A percentile compares a stretch with the other conserved stretches of the same genome.
Conservation (phyloP, 2,329 filamentous ascomycete genomes). For the Neodidymelliopsis sp. region DNA sequence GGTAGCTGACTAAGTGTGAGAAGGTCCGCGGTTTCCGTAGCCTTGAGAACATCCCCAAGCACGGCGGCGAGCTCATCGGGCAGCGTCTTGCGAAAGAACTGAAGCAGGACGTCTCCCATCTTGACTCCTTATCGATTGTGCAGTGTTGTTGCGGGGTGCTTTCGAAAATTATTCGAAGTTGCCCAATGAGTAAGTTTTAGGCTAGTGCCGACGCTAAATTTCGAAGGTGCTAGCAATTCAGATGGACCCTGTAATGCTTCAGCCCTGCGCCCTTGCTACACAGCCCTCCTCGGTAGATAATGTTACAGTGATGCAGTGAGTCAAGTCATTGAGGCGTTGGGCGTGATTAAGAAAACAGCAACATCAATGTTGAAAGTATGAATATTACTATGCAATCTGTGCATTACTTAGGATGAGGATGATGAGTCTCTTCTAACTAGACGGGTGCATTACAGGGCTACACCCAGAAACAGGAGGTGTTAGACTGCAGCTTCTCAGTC, state of each 20-base stretch:
- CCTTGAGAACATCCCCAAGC: conserved; percentile 47
- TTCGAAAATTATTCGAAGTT: conserved; percentile 29
- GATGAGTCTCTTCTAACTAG: too few species aligned
- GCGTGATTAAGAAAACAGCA: too few species aligned
- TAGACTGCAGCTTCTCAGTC: conserved; percentile 30
- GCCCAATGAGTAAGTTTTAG: conserved; percentile 39
- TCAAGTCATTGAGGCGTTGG: too few species aligned
- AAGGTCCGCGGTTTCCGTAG: conserved; percentile 54
- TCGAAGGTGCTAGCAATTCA: conserved; percentile 21
- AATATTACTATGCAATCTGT: too few species aligned
- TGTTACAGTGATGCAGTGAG: too few species aligned
- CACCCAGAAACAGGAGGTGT: background rate
- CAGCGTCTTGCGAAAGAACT: conserved; percentile 51
- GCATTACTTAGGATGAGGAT: too few species aligned
- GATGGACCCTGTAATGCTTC: conserved; percentile 3
- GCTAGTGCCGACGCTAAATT: conserved; percentile 35
- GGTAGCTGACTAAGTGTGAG: conserved; percentile 48
- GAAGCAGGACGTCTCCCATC: conserved; percentile 54
- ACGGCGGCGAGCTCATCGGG: conserved; percentile 52
- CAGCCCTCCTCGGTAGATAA: conserved; percentile 7
- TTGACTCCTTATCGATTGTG: conserved; percentile 24
- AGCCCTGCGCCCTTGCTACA: too few species aligned
- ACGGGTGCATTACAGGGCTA: too few species aligned
- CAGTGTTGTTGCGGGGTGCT: conserved; percentile 27
- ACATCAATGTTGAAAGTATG: too few species aligned